These are phyloP conservation scores for Komagataella populi DNA, from an alignment of 805 yeast species.

Conservation along the genomic window DNA sequence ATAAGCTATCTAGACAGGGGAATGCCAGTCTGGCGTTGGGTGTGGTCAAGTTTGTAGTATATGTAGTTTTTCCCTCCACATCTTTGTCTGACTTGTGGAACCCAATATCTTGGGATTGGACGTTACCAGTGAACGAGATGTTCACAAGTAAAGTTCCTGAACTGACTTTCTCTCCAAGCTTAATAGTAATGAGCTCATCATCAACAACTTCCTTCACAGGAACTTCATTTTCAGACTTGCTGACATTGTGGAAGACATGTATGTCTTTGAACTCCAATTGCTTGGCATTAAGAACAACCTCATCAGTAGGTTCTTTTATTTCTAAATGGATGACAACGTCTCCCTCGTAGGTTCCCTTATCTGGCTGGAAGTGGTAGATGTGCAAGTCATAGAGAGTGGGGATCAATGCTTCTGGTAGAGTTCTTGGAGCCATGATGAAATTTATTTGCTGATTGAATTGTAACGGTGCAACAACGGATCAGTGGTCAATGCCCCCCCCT, in stretches of 20 bases:
- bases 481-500: neutral
- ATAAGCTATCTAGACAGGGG: conserved; percentile 31
- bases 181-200: conserved; percentile 48
- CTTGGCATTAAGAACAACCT: conserved; percentile 34
- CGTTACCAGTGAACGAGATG: conserved; percentile 25
- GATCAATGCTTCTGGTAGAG: conserved; percentile 30
- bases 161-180: conserved; percentile 24
- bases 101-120: conserved; percentile 44
- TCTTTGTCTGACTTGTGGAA: conserved; percentile 33
- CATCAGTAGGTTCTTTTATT: conserved; percentile 25
- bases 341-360: conserved; percentile 32
- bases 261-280: conserved; percentile 20
- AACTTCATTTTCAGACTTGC: conserved; percentile 15
- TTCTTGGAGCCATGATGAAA: neutral
- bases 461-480: neutral
- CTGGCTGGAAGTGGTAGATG: conserved; percentile 42
- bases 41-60: conserved; percentile 44
- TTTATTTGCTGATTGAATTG: neutral
- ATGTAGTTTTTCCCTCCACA: conserved; percentile 22
- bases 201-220: conserved; percentile 3
- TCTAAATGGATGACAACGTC: conserved; percentile 30
- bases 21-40: conserved; percentile 46
- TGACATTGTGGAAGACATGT: conserved; percentile 7
- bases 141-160: conserved; percentile 16
- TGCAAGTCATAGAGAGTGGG: conserved; percentile 66